A percentile compares a stretch with the other conserved stretches of the same genome.
phyloP scores from a whole-genome alignment of 805 yeast genomes.

The Ascoidea rubescens region DNA sequence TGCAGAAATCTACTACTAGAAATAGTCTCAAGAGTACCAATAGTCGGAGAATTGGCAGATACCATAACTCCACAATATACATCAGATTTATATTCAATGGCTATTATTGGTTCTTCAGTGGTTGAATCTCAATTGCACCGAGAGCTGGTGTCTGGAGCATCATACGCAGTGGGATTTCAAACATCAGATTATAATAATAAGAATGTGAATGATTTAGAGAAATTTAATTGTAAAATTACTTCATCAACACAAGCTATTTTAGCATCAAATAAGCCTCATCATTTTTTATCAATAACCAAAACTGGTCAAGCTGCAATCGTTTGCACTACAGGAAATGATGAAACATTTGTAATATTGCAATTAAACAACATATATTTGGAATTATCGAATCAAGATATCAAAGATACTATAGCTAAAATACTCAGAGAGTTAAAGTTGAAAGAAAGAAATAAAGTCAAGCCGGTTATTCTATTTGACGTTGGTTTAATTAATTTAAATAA shows the following conservation, averaged over 20 bases:
- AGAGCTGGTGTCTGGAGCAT: constrained; percentile 34
- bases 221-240: constrained; percentile 15
- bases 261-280: constrained; percentile 30
- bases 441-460: neutral
- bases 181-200: constrained; percentile 4
- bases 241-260: constrained; percentile 31
- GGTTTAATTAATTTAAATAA: constrained; percentile 15
- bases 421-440: neutral
- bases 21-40: constrained; percentile 27
- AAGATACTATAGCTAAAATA: neutral
- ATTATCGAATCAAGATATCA: neutral
- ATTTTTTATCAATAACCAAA: constrained; percentile 32
- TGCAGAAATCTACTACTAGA: constrained; percentile 25
- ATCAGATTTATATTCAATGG: constrained; percentile 31
- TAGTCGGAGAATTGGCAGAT: constrained; percentile 31
- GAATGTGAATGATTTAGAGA: neutral
- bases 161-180: constrained; percentile 34
- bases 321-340: constrained; percentile 34
- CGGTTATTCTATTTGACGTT: constrained; percentile 16
- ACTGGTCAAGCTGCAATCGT: constrained; percentile 34
- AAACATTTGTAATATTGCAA: constrained; percentile 30
- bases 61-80: constrained; percentile 37
- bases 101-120: constrained; percentile 27
- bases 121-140: constrained; percentile 36
- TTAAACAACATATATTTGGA: constrained; percentile 9